These are phyloP conservation scores for Mycena leptocephala DNA, from an alignment of 768 basidiomycete genomes.

Conservation along the genomic window DNA sequence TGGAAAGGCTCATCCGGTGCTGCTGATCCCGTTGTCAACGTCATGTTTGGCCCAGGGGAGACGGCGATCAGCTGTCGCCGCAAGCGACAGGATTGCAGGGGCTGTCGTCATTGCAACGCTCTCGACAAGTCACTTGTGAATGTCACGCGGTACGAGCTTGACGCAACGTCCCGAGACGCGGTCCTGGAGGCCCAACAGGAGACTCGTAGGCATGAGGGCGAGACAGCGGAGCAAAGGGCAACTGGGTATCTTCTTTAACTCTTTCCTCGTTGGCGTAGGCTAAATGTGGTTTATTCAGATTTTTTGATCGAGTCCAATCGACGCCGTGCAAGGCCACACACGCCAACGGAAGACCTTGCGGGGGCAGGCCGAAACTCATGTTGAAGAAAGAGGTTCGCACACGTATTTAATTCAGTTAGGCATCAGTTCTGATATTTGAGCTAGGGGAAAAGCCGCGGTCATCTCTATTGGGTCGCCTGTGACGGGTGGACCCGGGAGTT, in stretches of 20 bases:
- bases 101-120: background rate
- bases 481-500: background rate
- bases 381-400: too few species aligned
- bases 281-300: background rate
- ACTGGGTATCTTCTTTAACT: background rate
- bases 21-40: background rate
- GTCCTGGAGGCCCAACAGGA: background rate
- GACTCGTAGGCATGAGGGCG: background rate
- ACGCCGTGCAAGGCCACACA: background rate
- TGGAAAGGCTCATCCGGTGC: background rate
- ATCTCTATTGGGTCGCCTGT: background rate
- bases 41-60: background rate
- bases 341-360: background rate
- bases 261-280: background rate
- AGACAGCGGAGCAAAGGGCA: too few species aligned
- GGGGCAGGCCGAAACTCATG: too few species aligned
- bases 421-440: background rate
- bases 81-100: background rate
- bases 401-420: background rate
- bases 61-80: background rate
- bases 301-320: background rate
- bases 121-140: background rate
- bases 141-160: background rate
- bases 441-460: background rate
- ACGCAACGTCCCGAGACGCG: background rate